Evolutionary conservation across 495 filamentous ascomycete genomes (phyloP).

Genomic region (Hypoxylon cercidicola): DNA sequence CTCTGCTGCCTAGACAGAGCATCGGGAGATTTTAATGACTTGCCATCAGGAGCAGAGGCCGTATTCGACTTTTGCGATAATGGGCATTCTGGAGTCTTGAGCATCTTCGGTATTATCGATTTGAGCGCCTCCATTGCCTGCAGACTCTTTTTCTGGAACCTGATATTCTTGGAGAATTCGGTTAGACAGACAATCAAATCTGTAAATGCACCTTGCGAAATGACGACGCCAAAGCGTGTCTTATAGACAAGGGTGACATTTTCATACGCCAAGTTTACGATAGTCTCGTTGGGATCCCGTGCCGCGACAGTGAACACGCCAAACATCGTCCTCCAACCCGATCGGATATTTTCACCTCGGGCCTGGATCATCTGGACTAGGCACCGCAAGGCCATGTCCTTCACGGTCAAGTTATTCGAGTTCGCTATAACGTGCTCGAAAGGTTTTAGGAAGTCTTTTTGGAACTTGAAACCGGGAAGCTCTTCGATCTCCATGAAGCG

Average conservation of each 20-base stretch:
- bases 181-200: constrained; percentile 96
- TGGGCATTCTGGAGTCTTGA: constrained; percentile 94
- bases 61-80: constrained; percentile 68
- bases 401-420: constrained; percentile 86
- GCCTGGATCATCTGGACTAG: constrained; percentile 99
- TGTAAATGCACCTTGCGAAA: constrained; percentile 95
- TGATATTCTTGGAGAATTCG: constrained; percentile 97
- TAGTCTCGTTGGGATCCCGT: constrained; percentile 89
- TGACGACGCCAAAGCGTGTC: constrained; percentile 93
- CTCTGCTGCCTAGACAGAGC: constrained; percentile 53
- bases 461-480: constrained; percentile 97
- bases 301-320: constrained; percentile 97
- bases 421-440: constrained; percentile 98
- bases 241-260: constrained; percentile 98
- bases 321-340: constrained; percentile 99
- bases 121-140: constrained; percentile 96
- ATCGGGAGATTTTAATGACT: constrained; percentile 46
- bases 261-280: constrained; percentile 96
- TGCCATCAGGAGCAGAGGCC: constrained; percentile 45
- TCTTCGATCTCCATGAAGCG: constrained; percentile 99
- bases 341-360: constrained; percentile 92
- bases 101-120: constrained; percentile 90
- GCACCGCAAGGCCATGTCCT: constrained; percentile 98
- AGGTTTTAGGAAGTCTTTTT: constrained; percentile 98
- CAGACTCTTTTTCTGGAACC: constrained; percentile 96